A percentile compares a stretch with the other conserved stretches of the same genome.
These are phyloP conservation scores for Chaetoscypha palmicola DNA, from an alignment of 2,329 filamentous ascomycete genomes.

Conservation along the genomic window DNA sequence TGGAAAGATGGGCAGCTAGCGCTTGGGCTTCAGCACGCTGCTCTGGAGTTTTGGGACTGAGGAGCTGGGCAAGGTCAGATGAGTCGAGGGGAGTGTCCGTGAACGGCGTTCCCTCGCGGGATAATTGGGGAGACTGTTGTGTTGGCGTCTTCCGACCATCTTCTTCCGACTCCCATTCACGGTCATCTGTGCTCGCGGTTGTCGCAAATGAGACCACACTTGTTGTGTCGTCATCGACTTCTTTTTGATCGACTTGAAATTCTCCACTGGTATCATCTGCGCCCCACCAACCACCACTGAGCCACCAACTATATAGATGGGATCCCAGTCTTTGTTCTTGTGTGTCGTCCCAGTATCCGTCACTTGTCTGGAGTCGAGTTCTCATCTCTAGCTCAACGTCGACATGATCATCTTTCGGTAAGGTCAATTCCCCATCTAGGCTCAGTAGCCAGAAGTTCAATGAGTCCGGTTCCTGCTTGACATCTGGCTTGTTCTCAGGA, in stretches of 20 bases:
- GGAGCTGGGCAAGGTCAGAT: conserved; percentile 66
- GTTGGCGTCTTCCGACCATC: conserved; percentile 66
- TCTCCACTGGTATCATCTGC: conserved; percentile 73
- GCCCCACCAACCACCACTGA: conserved; percentile 77
- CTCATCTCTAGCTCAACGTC: conserved; percentile 80
- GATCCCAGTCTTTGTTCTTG: conserved; percentile 64
- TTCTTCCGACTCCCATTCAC: conserved; percentile 43
- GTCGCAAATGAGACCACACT: conserved; percentile 62
- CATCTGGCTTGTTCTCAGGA: conserved; percentile 9
- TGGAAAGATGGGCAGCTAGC: conserved; percentile 71
- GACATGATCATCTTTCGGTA: conserved; percentile 56
- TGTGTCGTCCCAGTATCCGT: conserved; percentile 35
- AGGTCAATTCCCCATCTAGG: conserved; percentile 44
- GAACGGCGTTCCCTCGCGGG: conserved; percentile 49
- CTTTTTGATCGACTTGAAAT: conserved; percentile 51
- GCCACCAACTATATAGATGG: conserved; percentile 79
- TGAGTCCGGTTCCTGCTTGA: conserved; percentile 26
- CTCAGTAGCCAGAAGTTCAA: conserved; percentile 48
- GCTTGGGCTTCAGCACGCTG: conserved; percentile 75
- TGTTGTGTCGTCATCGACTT: conserved; percentile 64
- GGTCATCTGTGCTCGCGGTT: conserved; percentile 39
- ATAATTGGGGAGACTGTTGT: conserved; percentile 49
- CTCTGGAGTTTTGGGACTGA: conserved; percentile 71
- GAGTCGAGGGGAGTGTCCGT: conserved; percentile 58
- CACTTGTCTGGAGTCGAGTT: conserved; percentile 44